These are phyloP conservation scores for Tetrapisispora taiwanensis DNA, from an alignment of 805 yeast genomes.

Conservation along the genomic window DNA sequence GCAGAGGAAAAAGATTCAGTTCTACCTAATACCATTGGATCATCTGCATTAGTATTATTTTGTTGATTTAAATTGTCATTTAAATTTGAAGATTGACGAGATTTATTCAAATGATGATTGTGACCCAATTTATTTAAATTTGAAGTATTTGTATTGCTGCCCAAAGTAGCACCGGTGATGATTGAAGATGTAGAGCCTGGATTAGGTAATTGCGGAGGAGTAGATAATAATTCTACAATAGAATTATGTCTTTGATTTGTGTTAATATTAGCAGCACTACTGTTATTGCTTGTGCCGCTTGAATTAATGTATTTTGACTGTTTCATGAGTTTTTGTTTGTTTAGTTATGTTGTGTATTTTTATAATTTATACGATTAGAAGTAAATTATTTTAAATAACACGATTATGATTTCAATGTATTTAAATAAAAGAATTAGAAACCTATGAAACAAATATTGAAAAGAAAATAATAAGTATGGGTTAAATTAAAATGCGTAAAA, in stretches of 20 bases:
- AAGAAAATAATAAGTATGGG: too few relatives aligned
- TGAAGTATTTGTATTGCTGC: slow-evolving; percentile 5
- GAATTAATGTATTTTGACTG: not conserved
- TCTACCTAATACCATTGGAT: slow-evolving; percentile 2
- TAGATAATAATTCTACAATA: slow-evolving; percentile 62
- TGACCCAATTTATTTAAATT: slow-evolving; percentile 1
- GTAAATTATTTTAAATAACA: too few relatives aligned
- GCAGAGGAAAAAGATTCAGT: slow-evolving; percentile 3
- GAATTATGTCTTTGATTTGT: slow-evolving; percentile 42
- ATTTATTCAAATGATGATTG: slow-evolving; percentile 2
- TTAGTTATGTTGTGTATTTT: too few relatives aligned
- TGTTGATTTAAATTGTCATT: slow-evolving; percentile 1
- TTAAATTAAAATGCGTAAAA: too few relatives aligned
- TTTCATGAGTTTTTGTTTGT: not conserved
- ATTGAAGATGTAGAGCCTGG: not conserved
- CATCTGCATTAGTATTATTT: not conserved
- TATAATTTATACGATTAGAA: too few relatives aligned
- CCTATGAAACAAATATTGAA: too few relatives aligned
- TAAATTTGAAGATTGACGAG: slow-evolving; percentile 3
- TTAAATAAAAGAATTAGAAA: too few relatives aligned
- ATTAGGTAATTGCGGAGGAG: slow-evolving; percentile 59
- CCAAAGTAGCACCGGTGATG: slow-evolving; percentile 6
- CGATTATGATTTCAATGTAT: too few relatives aligned
- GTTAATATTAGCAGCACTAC: slow-evolving; percentile 1
- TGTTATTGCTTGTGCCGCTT: not conserved